Conservation (phyloP, 1,284 basidiomycete species). For the Cryptococcus sp. region DNA sequence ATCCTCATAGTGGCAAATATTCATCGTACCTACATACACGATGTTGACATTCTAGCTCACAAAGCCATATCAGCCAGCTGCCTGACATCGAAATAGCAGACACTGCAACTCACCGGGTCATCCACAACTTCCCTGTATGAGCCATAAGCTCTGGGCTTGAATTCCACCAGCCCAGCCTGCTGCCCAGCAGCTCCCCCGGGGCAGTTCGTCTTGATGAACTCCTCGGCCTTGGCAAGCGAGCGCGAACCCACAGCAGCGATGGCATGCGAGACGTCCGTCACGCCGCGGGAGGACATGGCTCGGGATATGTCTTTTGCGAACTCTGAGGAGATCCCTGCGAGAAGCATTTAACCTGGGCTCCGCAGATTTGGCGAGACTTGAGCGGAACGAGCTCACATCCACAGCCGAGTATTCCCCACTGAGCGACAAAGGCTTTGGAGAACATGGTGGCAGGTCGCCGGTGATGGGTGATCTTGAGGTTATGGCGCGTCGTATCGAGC, state of each 20-base stretch:
- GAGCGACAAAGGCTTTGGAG: slow-evolving; percentile 23
- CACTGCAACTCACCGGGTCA: slow-evolving; percentile 33
- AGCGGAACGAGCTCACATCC: slow-evolving; percentile 25
- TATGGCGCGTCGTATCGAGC: too few relatives aligned
- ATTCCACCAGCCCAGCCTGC: slow-evolving; percentile 24
- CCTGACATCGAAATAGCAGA: background rate
- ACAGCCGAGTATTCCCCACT: slow-evolving; percentile 37
- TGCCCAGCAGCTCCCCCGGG: slow-evolving; percentile 35
- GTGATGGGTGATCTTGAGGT: too few relatives aligned
- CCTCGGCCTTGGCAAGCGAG: slow-evolving; percentile 40
- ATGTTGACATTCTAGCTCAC: slow-evolving; percentile 47
- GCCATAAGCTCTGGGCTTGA: slow-evolving; percentile 32
- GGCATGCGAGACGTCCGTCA: slow-evolving; percentile 50
- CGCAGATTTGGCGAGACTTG: background rate
- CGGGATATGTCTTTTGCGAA: slow-evolving; percentile 51
- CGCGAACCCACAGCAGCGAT: slow-evolving; percentile 51
- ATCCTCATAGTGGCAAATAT: slow-evolving; percentile 52
- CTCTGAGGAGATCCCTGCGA: slow-evolving; percentile 39
- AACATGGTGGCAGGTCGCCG: background rate
- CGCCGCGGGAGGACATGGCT: slow-evolving; percentile 33
- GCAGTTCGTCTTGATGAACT: slow-evolving; percentile 46
- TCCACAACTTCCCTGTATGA: slow-evolving; percentile 49
- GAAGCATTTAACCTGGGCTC: background rate
- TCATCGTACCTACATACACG: slow-evolving; percentile 54
- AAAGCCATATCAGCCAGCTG: background rate